phyloP scores from a whole-genome alignment of 2,329 filamentous ascomycete genomes.

The Penicillium sclerotiorum region DNA sequence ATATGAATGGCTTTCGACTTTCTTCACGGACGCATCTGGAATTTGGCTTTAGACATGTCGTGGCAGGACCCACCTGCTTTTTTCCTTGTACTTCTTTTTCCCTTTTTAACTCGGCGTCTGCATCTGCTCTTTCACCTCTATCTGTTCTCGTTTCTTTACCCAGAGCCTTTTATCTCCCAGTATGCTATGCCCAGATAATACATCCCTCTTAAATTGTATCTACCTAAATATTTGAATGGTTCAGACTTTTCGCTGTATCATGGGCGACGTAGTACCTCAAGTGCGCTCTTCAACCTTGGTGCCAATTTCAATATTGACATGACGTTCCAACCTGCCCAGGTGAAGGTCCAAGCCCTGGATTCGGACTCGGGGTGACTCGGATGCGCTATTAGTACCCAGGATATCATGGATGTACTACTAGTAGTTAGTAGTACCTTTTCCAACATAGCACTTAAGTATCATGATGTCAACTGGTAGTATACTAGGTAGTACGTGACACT shows the following conservation, averaged over 20 bases:
- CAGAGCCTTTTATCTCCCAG: constrained; percentile 25
- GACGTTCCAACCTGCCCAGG: too few species aligned
- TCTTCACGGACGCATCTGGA: constrained; percentile 27
- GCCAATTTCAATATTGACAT: too few species aligned
- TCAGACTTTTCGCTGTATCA: background rate
- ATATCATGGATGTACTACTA: background rate
- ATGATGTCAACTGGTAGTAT: too few species aligned
- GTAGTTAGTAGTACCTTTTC: too few species aligned
- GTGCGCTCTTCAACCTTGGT: too few species aligned
- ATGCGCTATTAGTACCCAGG: too few species aligned
- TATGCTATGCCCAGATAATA: constrained; percentile 43
- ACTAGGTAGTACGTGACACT: too few species aligned
- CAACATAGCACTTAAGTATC: too few species aligned
- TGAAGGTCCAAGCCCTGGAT: too few species aligned
- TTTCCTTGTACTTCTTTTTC: constrained; percentile 32
- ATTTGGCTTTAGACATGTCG: constrained; percentile 34
- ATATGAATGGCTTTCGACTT: constrained; percentile 17
- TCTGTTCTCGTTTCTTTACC: constrained; percentile 21
- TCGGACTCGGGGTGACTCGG: too few species aligned
- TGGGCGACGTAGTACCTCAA: too few species aligned
- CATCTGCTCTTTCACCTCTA: constrained; percentile 29
- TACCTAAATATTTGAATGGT: background rate
- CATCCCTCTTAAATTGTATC: constrained; percentile 7
- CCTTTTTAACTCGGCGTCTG: constrained; percentile 36
- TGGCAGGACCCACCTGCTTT: constrained; percentile 30